These are phyloP conservation scores for Acanthamoeba castellanii DNA, from an alignment of 208 protist genomes.

Conservation along the genomic window DNA sequence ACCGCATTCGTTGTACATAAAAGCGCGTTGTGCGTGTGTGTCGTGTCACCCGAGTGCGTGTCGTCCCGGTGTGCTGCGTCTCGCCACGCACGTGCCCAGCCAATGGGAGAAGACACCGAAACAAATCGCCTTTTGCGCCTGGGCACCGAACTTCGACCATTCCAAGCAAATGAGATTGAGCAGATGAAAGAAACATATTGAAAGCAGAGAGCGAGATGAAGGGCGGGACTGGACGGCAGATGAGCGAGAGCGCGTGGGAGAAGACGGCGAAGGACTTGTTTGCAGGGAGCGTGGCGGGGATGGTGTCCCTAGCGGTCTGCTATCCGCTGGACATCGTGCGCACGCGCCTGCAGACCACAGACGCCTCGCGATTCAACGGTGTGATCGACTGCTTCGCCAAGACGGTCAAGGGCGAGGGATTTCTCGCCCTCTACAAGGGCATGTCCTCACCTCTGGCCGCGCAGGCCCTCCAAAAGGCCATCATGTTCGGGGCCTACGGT, in stretches of 20 bases:
- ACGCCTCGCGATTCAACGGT: background rate
- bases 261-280: constrained; percentile 51
- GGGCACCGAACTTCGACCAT: no score
- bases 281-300: constrained; percentile 18
- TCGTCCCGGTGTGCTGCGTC: no score
- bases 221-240: background rate
- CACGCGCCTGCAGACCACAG: background rate
- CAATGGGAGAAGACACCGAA: no score
- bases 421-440: constrained; percentile 20
- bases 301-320: background rate
- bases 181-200: no score
- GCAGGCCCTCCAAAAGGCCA: constrained; percentile 10
- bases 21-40: no score
- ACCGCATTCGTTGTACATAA: background rate
- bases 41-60: no score
- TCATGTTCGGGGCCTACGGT: background rate
- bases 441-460: background rate
- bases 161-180: no score
- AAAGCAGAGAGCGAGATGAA: no score
- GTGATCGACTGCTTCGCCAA: constrained; percentile 13
- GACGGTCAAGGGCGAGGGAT: constrained; percentile 3
- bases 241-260: background rate
- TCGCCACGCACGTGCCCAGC: no score
- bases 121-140: no score
- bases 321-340: constrained; percentile 1